Evolutionary conservation across 2,329 filamentous ascomycete species (phyloP).

Genomic region (Venturiaceae sp.): DNA sequence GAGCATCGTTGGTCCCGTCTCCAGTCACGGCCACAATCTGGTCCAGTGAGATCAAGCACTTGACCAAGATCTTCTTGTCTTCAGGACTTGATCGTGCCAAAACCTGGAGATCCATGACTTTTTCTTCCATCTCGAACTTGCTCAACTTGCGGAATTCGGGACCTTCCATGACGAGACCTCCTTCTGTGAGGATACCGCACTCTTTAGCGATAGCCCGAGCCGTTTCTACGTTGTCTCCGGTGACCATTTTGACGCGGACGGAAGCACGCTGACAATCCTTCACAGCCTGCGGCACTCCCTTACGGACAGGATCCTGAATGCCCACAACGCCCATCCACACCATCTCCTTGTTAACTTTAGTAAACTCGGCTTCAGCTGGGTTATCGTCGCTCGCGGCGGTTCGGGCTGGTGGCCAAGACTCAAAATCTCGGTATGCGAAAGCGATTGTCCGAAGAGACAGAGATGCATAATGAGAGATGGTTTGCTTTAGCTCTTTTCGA

Average conservation of each 20-base stretch:
- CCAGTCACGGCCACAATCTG: constrained; percentile 77
- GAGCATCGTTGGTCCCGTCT: constrained; percentile 76
- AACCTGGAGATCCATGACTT: constrained; percentile 56
- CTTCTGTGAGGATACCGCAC: constrained; percentile 61
- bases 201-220: constrained; percentile 71
- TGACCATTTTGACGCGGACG: constrained; percentile 77
- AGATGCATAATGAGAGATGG: constrained; percentile 70
- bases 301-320: constrained; percentile 71
- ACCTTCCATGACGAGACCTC: constrained; percentile 67
- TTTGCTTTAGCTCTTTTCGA: constrained; percentile 47
- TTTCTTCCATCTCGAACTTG: constrained; percentile 42
- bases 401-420: constrained; percentile 66
- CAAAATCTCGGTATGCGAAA: constrained; percentile 74
- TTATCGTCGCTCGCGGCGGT: constrained; percentile 47
- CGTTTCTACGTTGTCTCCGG: constrained; percentile 71
- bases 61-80: constrained; percentile 58
- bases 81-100: constrained; percentile 60
- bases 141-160: constrained; percentile 67
- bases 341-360: constrained; percentile 62
- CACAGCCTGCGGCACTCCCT: constrained; percentile 66
- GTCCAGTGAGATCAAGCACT: constrained; percentile 53
- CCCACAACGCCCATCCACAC: constrained; percentile 65
- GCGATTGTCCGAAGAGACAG: constrained; percentile 78
- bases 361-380: constrained; percentile 52
- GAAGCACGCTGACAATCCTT: constrained; percentile 64